These are phyloP conservation scores for Pythium phragmiticola DNA, from an alignment of 352 stramenopile genomes.

Conservation along the genomic window DNA sequence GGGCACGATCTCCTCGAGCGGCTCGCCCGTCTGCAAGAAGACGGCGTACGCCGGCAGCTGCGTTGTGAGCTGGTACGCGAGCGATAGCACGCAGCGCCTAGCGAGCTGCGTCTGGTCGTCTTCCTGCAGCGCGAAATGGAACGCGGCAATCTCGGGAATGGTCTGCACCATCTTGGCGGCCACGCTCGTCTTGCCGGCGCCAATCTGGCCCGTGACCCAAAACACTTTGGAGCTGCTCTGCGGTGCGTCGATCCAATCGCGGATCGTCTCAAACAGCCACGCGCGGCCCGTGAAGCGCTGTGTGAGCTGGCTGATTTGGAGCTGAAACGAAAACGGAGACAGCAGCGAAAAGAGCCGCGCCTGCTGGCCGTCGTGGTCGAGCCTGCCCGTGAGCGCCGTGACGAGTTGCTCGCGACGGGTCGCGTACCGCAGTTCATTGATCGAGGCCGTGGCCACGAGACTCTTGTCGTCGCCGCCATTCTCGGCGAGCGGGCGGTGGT, in stretches of 20 bases:
- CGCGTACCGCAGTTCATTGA: slow-evolving; percentile 60
- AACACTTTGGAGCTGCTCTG: slow-evolving; percentile 39
- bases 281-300: slow-evolving; percentile 55
- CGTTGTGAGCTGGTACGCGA: slow-evolving; percentile 75
- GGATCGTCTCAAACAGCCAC: slow-evolving; percentile 57
- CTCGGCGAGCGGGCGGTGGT: slow-evolving; percentile 21
- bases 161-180: slow-evolving; percentile 65
- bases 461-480: background rate
- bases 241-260: slow-evolving; percentile 44
- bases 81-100: slow-evolving; percentile 60
- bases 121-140: slow-evolving; percentile 71
- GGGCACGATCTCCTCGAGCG: slow-evolving; percentile 69
- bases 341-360: slow-evolving; percentile 65
- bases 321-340: slow-evolving; percentile 65
- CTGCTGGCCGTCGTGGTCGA: slow-evolving; percentile 77
- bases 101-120: slow-evolving; percentile 75
- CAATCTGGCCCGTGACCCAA: slow-evolving; percentile 72
- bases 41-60: slow-evolving; percentile 66
- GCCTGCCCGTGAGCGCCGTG: slow-evolving; percentile 50
- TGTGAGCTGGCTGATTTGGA: slow-evolving; percentile 74
- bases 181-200: slow-evolving; percentile 61
- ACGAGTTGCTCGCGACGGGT: slow-evolving; percentile 52
- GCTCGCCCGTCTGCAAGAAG: slow-evolving; percentile 67
- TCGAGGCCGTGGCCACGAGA: slow-evolving; percentile 18
- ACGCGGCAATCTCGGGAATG: slow-evolving; percentile 68